A percentile compares a stretch with the other conserved stretches of the same genome.
Evolutionary conservation across 495 filamentous ascomycete species (phyloP).

Genomic region (Talaromyces wortmannii): DNA sequence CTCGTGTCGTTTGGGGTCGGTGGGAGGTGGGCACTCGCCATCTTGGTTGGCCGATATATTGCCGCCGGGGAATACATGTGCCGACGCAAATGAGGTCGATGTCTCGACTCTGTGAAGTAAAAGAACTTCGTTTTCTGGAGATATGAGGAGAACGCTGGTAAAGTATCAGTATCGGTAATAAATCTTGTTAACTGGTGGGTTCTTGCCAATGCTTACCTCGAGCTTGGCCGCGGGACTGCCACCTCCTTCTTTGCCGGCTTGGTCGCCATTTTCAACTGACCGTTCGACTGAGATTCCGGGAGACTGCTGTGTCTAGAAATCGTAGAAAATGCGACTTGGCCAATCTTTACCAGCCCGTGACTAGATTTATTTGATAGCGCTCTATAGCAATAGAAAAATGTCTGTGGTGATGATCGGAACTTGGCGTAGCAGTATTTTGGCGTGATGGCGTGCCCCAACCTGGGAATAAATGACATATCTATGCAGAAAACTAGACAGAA

Average conservation of each 20-base stretch:
- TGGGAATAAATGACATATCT: not conserved
- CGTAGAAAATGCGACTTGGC: not conserved
- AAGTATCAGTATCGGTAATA: not conserved
- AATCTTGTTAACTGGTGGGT: not conserved
- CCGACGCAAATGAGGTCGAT: slow-evolving; percentile 79
- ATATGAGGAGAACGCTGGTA: slow-evolving; percentile 76
- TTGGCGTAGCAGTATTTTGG: not conserved
- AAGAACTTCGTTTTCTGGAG: slow-evolving; percentile 77
- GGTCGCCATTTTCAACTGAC: slow-evolving; percentile 6
- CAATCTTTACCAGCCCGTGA: not conserved
- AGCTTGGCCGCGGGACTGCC: slow-evolving; percentile 29
- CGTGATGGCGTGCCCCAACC: not conserved
- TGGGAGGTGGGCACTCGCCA: slow-evolving; percentile 45
- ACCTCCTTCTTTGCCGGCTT: slow-evolving; percentile 15
- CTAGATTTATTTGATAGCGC: not conserved
- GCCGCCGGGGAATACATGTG: slow-evolving; percentile 96
- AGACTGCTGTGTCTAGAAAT: not conserved
- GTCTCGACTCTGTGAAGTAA: slow-evolving; percentile 79
- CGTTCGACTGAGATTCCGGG: slow-evolving; percentile 11
- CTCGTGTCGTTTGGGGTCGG: slow-evolving; percentile 45
- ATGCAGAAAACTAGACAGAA: not conserved
- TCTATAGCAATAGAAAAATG: not conserved
- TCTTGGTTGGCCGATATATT: slow-evolving; percentile 70
- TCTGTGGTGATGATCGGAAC: not conserved
- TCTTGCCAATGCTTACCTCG: slow-evolving; percentile 13